Evolutionary conservation across 179 eudicot species (phyloP).

Genomic region (Spinacia oleracea): DNA sequence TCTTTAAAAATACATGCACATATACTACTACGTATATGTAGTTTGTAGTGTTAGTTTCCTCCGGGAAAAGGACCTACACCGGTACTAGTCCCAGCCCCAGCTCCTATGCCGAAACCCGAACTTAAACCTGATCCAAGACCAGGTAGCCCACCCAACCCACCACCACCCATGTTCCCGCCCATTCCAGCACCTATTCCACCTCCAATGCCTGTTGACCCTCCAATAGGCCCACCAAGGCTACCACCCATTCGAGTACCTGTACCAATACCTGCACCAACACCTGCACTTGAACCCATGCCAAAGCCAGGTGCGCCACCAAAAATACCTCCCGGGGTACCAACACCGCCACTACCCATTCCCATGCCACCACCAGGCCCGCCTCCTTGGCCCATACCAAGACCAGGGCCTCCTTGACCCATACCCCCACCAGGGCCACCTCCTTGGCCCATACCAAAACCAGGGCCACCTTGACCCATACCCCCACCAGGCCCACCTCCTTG

Average conservation of each 20-base stretch:
- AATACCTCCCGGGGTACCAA: background rate
- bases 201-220: background rate
- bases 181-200: conserved; percentile 6
- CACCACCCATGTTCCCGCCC: conserved; percentile 13
- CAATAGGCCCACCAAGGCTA: conserved; percentile 6
- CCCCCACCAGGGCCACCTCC: too few species aligned
- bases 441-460: conserved; percentile 18
- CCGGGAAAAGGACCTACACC: conserved; percentile 3
- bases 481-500: conserved; percentile 15
- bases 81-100: conserved; percentile 6
- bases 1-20: background rate
- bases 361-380: conserved; percentile 11
- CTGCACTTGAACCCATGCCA: conserved; percentile 19
- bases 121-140: conserved; percentile 1
- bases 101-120: conserved; percentile 10
- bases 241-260: conserved; percentile 14
- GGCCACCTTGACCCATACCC: conserved; percentile 12
- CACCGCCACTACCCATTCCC: conserved; percentile 10
- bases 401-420: conserved; percentile 6
- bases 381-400: background rate
- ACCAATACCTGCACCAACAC: conserved; percentile 21
- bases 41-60: background rate
- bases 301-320: conserved; percentile 17
- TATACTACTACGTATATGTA: too few species aligned
- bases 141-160: background rate